Evolutionary conservation across 257 asterid species (phyloP), one percentile per base, ranked within the genome.

Genomic region (Forsythia suspensa): DNA sequence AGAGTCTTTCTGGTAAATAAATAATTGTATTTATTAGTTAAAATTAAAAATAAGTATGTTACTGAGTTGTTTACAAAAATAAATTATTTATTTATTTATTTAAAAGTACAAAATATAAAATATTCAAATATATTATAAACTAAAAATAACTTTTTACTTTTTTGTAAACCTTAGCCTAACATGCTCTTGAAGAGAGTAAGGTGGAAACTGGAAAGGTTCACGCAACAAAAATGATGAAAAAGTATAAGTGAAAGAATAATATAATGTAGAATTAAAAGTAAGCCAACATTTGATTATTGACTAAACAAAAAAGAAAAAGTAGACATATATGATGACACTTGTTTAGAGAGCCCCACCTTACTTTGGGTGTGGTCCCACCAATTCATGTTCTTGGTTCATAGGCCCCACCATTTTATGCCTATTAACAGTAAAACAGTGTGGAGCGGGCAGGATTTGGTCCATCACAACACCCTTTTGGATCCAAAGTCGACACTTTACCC

Each of bases 301-400:
- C 80, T 82, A 78, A 83, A 79, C 43, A 76, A 86, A 57, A 82
- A 63, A 76, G 46, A 52, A 78, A 52, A 77, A 48, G 77, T 46
- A 74, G 89, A 87, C 91, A 93, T 5, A 72, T 37, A 89, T 91
- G 92, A 91, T 91, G 94, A 91, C 80, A 61, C 82, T 80, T 86
- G 82, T 74, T 42, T 43, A 8, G 8, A 76, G 92, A 88, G 81
- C 79, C 87, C 87, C 71, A 10, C 11, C 11, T 4, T 42, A 75
- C 71, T 83, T 83, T 87, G 51, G 46, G 44, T 44, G 55, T 78
- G 72, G 87, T 83, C 63, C 89, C 88, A 74, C 81, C 0, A 43
- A 72, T 81, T 80, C 85, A 86, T 80, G 83, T 82, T 71, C 70
- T 37, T 67, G 85, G 67, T 73, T 18, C 20, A 79, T 73, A 87